Evolutionary conservation across 2,329 filamentous ascomycete genomes (phyloP).

Genomic region (Eutypella sp.): DNA sequence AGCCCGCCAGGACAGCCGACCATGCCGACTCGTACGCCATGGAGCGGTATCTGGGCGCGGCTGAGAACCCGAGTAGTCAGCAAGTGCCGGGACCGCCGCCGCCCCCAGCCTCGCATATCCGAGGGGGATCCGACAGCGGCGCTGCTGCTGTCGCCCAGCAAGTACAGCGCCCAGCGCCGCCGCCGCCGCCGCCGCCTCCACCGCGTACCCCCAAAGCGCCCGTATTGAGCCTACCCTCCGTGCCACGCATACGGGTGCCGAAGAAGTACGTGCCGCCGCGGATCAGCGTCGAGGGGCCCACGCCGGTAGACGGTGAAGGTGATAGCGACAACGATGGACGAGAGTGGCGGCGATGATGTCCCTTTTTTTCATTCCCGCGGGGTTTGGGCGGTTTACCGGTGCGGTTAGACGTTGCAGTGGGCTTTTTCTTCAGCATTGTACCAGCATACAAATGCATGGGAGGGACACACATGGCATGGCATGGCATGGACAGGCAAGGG

Average conservation of each 20-base stretch:
- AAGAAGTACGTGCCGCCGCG: conserved; percentile 37
- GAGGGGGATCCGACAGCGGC: too few relatives aligned
- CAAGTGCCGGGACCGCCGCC: conserved; percentile 14
- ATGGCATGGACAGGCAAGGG: too few relatives aligned
- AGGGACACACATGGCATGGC: neutral
- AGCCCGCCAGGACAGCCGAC: conserved; percentile 9
- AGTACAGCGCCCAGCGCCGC: conserved; percentile 1
- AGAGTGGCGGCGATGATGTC: too few relatives aligned
- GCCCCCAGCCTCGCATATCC: neutral
- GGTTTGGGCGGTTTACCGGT: too few relatives aligned
- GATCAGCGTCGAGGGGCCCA: conserved; percentile 26
- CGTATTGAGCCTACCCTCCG: conserved; percentile 31
- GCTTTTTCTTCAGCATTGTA: too few relatives aligned
- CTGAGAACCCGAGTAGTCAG: conserved; percentile 17
- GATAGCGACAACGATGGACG: too few relatives aligned
- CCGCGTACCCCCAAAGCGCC: conserved; percentile 25
- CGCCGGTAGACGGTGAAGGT: conserved; percentile 15
- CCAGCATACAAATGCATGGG: too few relatives aligned
- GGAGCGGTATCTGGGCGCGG: conserved; percentile 31
- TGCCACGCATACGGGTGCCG: conserved; percentile 33
- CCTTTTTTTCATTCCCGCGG: too few relatives aligned
- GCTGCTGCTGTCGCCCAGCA: too few relatives aligned
- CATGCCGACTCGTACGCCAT: conserved; percentile 29
- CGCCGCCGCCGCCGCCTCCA: conserved; percentile 16
- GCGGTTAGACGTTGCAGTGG: too few relatives aligned